Conservation (phyloP, 441 rosid genomes). For the Gossypium davidsonii region DNA sequence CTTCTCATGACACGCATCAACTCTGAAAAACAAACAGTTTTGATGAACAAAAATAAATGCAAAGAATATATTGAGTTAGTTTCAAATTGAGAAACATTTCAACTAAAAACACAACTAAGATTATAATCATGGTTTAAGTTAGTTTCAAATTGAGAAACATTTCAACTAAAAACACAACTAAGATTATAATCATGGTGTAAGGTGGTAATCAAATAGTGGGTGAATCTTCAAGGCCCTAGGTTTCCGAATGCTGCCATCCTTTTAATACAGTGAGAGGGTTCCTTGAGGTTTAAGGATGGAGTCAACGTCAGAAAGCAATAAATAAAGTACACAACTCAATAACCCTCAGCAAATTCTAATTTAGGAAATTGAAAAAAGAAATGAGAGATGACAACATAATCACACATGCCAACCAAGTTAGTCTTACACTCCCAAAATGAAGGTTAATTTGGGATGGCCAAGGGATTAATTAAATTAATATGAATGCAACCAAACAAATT, state of each 20-base stretch:
- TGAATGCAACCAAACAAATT: neutral
- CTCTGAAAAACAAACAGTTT: constrained; percentile 41
- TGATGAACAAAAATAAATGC: constrained; percentile 5
- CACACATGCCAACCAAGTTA: neutral
- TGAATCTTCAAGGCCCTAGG: neutral
- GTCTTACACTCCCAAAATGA: no score
- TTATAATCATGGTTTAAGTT: neutral
- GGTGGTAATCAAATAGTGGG: neutral
- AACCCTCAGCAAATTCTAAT: neutral
- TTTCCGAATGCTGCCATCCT: neutral
- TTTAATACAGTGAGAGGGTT: neutral
- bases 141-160: constrained; percentile 1
- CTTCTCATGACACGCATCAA: constrained; percentile 69
- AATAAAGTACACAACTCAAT: neutral
- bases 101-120: neutral
- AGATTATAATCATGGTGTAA: neutral
- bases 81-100: neutral
- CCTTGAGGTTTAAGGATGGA: neutral
- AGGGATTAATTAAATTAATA: neutral
- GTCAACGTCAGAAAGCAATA: neutral
- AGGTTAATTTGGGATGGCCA: neutral
- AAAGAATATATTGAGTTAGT: neutral
- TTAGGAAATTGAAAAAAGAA: neutral
- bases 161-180: neutral
- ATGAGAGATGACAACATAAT: constrained; percentile 5